Base-by-base conservation (phyloP, 192 early-diverging fungal species). In the Gamsiella multidivaricata region DNA sequence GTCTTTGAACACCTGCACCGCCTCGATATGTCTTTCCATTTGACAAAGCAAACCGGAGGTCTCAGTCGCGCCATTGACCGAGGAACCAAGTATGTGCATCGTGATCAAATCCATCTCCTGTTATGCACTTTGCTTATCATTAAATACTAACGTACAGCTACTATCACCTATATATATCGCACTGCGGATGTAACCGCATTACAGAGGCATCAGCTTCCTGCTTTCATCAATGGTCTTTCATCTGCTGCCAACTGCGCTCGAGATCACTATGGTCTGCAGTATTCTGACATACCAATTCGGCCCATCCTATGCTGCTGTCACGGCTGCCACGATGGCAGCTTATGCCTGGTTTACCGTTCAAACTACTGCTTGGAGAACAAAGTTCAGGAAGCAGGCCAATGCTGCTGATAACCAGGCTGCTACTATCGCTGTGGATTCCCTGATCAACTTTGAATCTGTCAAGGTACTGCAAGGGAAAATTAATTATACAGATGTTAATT, bases 391-490 rank as follows among this genome's bases (percentile, higher is more conserved):
- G 46, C 83, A 95, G 51, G 97, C 97, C 86, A 99, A 99, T 74
- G 84, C 88, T 25, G 97, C 98, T 15, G 98, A 99, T 70, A 99
- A 98, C 78, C 81, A 91, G 75, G 98, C 96, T 6, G 97, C 98
- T 0, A 91, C 94, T 8, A 89, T 91, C 5, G 95, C 96, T 7
- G 95, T 97, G 0, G 98, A 99, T 71, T 96, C 97, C 28, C 84
- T 99, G 42, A 89, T 99, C 60, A 99, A 99, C 65, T 97, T 94
- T 78, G 98, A 99, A 81, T 92, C 96, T 10, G 98, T 99, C 57
- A 98, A 99, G 79, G 85, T 84, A 84, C n/a, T n/a, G n/a, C n/a
- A n/a, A 20, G 42, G 3, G 8, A 50, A 61, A 61, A 54, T 7
- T 33, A 12, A 1, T 31, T 11, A n/a, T n/a, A n/a, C n/a, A 10